Conservation (phyloP, 2,329 filamentous ascomycete species). For the Fusarium torreyae region DNA sequence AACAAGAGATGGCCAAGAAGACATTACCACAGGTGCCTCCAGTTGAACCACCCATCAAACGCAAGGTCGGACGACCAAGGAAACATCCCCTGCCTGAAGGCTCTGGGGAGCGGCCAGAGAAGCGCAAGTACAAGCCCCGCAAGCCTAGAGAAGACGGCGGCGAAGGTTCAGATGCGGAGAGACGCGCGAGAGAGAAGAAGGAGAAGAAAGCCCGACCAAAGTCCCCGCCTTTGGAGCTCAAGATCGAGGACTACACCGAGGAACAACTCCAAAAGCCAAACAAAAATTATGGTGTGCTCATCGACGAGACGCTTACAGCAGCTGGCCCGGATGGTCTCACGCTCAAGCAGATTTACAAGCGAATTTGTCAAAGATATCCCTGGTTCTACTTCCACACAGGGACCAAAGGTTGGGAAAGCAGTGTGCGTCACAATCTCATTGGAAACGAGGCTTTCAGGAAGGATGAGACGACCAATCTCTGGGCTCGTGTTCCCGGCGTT, state of each 20-base stretch:
- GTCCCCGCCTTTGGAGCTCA: slow-evolving; percentile 71
- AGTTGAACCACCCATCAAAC: slow-evolving; percentile 69
- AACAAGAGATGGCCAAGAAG: slow-evolving; percentile 65
- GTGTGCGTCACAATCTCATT: slow-evolving; percentile 75
- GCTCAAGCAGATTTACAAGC: slow-evolving; percentile 75
- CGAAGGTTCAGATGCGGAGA: slow-evolving; percentile 70
- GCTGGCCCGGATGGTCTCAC: slow-evolving; percentile 69
- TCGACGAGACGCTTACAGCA: slow-evolving; percentile 71
- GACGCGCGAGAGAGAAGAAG: slow-evolving; percentile 70
- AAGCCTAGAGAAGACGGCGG: slow-evolving; percentile 70
- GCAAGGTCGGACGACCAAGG: slow-evolving; percentile 75
- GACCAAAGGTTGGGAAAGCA: slow-evolving; percentile 77
- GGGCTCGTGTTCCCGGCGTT: slow-evolving; percentile 71
- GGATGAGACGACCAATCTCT: slow-evolving; percentile 69
- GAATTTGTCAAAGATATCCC: slow-evolving; percentile 71
- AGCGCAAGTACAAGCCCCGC: slow-evolving; percentile 76
- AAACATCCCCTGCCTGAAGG: slow-evolving; percentile 74
- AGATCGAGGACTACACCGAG: slow-evolving; percentile 68
- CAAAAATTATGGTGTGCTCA: slow-evolving; percentile 74
- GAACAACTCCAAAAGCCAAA: slow-evolving; percentile 73
- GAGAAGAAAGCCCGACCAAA: slow-evolving; percentile 72
- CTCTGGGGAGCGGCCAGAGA: slow-evolving; percentile 69
- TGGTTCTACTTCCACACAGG: slow-evolving; percentile 73
- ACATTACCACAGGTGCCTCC: slow-evolving; percentile 63
- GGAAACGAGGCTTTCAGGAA: slow-evolving; percentile 74